Base-by-base conservation (phyloP, 2,329 filamentous ascomycete genomes). In the Exophiala aquamarina region DNA sequence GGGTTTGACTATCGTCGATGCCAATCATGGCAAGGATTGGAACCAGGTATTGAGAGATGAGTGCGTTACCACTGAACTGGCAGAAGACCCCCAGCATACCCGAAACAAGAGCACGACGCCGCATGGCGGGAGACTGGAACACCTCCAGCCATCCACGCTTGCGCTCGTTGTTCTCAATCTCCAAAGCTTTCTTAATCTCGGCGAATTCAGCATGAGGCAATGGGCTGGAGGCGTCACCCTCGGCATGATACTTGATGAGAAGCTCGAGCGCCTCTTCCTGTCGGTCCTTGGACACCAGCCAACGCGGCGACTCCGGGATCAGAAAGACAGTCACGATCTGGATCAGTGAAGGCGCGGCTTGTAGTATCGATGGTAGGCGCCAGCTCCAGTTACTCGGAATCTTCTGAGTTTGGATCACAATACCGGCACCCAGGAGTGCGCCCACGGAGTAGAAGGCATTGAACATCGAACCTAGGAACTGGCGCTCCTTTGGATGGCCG, bases 171-270 rank as follows among this genome's bases (percentile, higher is more conserved):
- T 75, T 65, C 58, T 82, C 78, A 1, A 78, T 58, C 28, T 72
- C 70, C 56, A 82, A 75, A 0, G 79, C 78, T 5, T 73, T 71
- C 39, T 75, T 68, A 54, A 45, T 45, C 17, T 45, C 42, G 17
- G 32, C 34, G 20, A 45, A 45, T 39, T 45, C 42, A 13, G 42
- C 42, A 19, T 45, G 42, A 10, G 34, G 32, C 18, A 45, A 31
- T 38, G 78, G 63, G 59, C 85, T 78, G 61, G 76, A 70, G 45
- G 60, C 64, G 59, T 84, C 71, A 32, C 82, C 82, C 14, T 81
- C 79, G 18, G 77, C 82, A 58, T 87, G 84, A 59, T 82, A 81
- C 59, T 82, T 79, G 44, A 77, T 74, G 3, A 87, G 71, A 8
- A 83, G 77, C 2, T 70, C 64, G 10, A 84, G 72, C 4, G 84